A percentile compares a stretch with the other conserved stretches of the same genome.
phyloP scores from a whole-genome alignment of 2,329 filamentous ascomycete species.

The Ciborinia camelliae region DNA sequence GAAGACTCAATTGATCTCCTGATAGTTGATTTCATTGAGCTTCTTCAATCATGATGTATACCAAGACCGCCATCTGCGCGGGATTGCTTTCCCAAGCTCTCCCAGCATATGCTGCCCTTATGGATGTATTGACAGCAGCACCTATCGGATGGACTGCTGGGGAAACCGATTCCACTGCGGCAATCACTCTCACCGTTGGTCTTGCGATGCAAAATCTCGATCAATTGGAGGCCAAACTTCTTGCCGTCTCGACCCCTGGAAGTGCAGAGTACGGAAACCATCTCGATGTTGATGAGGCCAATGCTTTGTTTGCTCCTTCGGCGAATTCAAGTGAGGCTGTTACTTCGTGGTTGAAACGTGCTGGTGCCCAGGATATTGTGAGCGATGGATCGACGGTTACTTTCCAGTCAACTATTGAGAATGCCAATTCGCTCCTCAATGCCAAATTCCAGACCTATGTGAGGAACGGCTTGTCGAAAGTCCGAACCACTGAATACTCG shows the following conservation, averaged over 20 bases:
- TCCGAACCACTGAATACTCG: slow-evolving; percentile 32
- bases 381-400: slow-evolving; percentile 53
- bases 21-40: neutral
- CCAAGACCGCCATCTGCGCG: slow-evolving; percentile 9
- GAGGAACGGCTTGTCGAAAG: slow-evolving; percentile 44
- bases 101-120: slow-evolving; percentile 5
- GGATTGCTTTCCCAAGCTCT: slow-evolving; percentile 18
- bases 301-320: slow-evolving; percentile 50
- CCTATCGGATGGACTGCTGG: slow-evolving; percentile 26
- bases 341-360: slow-evolving; percentile 52
- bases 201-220: slow-evolving; percentile 46
- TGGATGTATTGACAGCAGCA: slow-evolving; percentile 22
- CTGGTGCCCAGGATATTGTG: slow-evolving; percentile 44
- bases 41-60: slow-evolving; percentile 16
- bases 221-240: slow-evolving; percentile 42
- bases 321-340: slow-evolving; percentile 49
- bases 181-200: slow-evolving; percentile 38
- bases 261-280: slow-evolving; percentile 53
- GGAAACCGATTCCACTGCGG: slow-evolving; percentile 11
- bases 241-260: slow-evolving; percentile 48
- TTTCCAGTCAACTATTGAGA: slow-evolving; percentile 48
- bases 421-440: slow-evolving; percentile 51
- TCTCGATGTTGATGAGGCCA: slow-evolving; percentile 49
- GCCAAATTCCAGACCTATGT: slow-evolving; percentile 50
- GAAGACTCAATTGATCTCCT: neutral